Evolutionary conservation across 305 asterid genomes (phyloP), one percentile per base, ranked within the genome.

Genomic region (Fraxinus nigra): DNA sequence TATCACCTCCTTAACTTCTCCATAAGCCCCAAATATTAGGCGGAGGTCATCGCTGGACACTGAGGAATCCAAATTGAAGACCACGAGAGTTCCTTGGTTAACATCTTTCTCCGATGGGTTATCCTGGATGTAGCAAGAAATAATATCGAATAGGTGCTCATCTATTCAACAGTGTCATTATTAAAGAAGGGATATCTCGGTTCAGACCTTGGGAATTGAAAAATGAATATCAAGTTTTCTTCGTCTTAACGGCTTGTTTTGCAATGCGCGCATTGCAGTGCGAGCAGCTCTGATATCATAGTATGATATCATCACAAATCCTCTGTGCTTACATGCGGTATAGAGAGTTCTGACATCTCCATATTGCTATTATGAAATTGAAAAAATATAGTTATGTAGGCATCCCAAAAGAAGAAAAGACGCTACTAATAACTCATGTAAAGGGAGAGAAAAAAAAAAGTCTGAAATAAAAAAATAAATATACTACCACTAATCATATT

Each of bases 221-320:
- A 93, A 95, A 85, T 95, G 99, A 87, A 95, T 95, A 85, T 95
- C 98, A 20, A 95, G 96, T 82, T 93, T 92, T 87, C 98, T 91
- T 81, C 98, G 88, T 80, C 98, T 86, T 80, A 95, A 84, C 43
- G 99, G 97, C 86, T 95, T 95, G 90, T 92, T 89, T 83, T 95
- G 99, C 63, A 95, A 87, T 78, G 91, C 85, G 1, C 97, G 99
- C 98, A 95, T 93, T 74, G 99, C 99, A 74, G 86, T 89, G 87
- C 98, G 93, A 83, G 99, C 97, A 84, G 97, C 95, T 82, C 99
- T 90, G 84, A 95, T 95, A 85, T 95, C 99, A 86, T 95, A 95
- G 91, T 95, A 95, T 46, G 99, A 94, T 86, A 95, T 92, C 99
- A 95, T 95, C 90, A 95, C 99, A 79, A 95, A 95, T 54, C 99